Percentiles rank a stretch among this genome's conserved stretches.
Conservation (phyloP, 1,284 basidiomycete species). For the Irpex lacteus region DNA sequence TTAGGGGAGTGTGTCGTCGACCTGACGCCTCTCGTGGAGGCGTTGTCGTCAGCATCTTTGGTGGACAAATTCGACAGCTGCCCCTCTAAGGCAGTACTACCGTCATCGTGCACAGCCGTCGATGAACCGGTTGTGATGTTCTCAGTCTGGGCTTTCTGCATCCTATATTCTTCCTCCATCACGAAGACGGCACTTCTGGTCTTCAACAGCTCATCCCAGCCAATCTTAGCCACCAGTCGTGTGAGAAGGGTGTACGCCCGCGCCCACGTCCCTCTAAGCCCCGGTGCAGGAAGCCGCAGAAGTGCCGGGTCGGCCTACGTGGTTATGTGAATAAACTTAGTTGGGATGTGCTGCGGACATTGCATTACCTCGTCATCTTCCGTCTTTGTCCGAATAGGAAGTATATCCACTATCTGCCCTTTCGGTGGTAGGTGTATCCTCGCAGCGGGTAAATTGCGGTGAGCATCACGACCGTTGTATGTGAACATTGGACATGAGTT, state of each 20-base stretch:
- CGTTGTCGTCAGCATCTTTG: slow-evolving; percentile 62
- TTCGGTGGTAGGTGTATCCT: slow-evolving; percentile 88
- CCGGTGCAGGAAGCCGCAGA: slow-evolving; percentile 90
- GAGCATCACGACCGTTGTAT: slow-evolving; percentile 94
- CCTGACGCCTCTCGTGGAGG: slow-evolving; percentile 64
- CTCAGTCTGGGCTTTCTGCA: slow-evolving; percentile 74
- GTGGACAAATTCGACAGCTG: slow-evolving; percentile 22
- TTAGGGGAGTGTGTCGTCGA: slow-evolving; percentile 21
- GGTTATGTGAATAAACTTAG: neutral
- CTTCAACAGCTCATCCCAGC: slow-evolving; percentile 98
- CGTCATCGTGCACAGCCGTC: slow-evolving; percentile 56
- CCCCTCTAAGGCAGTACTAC: slow-evolving; percentile 36
- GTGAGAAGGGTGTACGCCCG: slow-evolving; percentile 92
- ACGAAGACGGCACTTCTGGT: slow-evolving; percentile 95
- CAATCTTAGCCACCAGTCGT: slow-evolving; percentile 87
- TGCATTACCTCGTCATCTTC: slow-evolving; percentile 79
- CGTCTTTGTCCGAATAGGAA: slow-evolving; percentile 67
- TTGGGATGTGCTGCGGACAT: neutral
- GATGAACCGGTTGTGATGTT: slow-evolving; percentile 33
- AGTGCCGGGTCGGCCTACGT: slow-evolving; percentile 86
- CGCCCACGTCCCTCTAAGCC: slow-evolving; percentile 93
- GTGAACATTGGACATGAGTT: slow-evolving; percentile 99
- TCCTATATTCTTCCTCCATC: slow-evolving; percentile 99
- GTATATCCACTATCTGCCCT: slow-evolving; percentile 79
- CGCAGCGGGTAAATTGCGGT: slow-evolving; percentile 82